phyloP scores from a whole-genome alignment of 148 eudicot genomes.

The Camellia japonica region DNA sequence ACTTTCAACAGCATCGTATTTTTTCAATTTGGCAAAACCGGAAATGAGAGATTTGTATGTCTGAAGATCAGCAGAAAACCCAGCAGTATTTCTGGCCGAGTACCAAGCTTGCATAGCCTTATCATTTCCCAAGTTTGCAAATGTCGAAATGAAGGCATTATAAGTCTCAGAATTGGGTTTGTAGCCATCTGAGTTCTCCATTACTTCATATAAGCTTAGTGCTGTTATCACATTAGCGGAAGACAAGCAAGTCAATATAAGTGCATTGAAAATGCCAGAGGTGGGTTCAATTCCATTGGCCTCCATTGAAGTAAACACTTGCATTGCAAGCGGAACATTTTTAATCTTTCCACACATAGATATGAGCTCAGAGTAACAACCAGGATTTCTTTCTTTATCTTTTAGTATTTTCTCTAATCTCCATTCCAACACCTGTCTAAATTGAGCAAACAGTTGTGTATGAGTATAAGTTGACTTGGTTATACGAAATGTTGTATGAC shows the following conservation, averaged over 20 bases:
- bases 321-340: conserved; percentile 36
- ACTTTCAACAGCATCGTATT: conserved; percentile 31
- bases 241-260: conserved; percentile 36
- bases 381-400: conserved; percentile 22
- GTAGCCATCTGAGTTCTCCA: conserved; percentile 43
- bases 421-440: conserved; percentile 55
- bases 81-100: conserved; percentile 31
- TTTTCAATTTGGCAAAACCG: conserved; percentile 29
- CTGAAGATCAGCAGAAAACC: conserved; percentile 40
- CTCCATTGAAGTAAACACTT: conserved; percentile 46
- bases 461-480: no score
- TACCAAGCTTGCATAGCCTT: conserved; percentile 45
- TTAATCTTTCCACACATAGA: conserved; percentile 39
- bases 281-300: conserved; percentile 35
- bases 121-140: conserved; percentile 39
- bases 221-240: conserved; percentile 45
- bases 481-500: background rate
- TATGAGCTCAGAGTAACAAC: conserved; percentile 36
- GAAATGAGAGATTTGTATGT: conserved; percentile 41
- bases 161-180: conserved; percentile 46
- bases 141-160: conserved; percentile 39
- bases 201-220: conserved; percentile 50
- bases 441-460: background rate
- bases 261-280: conserved; percentile 41
- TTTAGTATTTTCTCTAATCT: conserved; percentile 48